Percentiles rank a stretch among this genome's conserved stretches.
Evolutionary conservation across 1,139 yeast genomes (phyloP).

Genomic region (Suhomyces bokatorum): DNA sequence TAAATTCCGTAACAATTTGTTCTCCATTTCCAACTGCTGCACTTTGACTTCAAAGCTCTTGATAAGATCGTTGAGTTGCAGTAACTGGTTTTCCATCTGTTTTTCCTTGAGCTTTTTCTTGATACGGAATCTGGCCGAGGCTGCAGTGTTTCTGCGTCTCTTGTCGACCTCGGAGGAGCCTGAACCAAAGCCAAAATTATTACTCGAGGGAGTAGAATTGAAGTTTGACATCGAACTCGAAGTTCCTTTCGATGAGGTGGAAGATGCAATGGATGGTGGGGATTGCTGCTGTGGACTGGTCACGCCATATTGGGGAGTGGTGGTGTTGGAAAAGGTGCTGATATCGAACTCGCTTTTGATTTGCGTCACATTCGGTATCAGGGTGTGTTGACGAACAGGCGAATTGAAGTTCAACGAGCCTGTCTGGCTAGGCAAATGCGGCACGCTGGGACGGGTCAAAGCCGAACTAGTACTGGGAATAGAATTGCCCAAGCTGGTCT

Average conservation of each 20-base stretch:
- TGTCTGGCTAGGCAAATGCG: constrained; percentile 17
- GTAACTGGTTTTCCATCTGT: constrained; percentile 65
- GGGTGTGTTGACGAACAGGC: constrained; percentile 30
- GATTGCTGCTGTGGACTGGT: constrained; percentile 13
- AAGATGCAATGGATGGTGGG: constrained; percentile 9
- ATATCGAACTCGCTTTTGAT: constrained; percentile 7
- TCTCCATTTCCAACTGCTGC: constrained; percentile 60
- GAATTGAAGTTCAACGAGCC: constrained; percentile 14
- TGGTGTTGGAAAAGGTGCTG: background rate
- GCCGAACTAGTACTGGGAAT: constrained; percentile 15
- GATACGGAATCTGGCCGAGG: constrained; percentile 61
- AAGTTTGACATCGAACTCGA: constrained; percentile 9
- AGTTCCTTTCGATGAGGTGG: constrained; percentile 12
- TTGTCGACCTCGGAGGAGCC: constrained; percentile 50
- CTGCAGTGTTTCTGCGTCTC: constrained; percentile 61
- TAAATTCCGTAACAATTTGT: constrained; percentile 62
- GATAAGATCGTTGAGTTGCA: constrained; percentile 62
- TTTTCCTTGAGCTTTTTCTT: constrained; percentile 62
- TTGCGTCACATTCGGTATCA: constrained; percentile 7
- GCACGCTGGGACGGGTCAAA: constrained; percentile 11
- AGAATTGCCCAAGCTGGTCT: constrained; percentile 33
- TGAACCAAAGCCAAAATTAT: constrained; percentile 16
- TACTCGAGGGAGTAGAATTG: background rate
- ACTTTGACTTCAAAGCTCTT: constrained; percentile 57
- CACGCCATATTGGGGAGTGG: constrained; percentile 7